Base-by-base conservation (phyloP, 2,329 filamentous ascomycete species). In the Fusarium sp. region DNA sequence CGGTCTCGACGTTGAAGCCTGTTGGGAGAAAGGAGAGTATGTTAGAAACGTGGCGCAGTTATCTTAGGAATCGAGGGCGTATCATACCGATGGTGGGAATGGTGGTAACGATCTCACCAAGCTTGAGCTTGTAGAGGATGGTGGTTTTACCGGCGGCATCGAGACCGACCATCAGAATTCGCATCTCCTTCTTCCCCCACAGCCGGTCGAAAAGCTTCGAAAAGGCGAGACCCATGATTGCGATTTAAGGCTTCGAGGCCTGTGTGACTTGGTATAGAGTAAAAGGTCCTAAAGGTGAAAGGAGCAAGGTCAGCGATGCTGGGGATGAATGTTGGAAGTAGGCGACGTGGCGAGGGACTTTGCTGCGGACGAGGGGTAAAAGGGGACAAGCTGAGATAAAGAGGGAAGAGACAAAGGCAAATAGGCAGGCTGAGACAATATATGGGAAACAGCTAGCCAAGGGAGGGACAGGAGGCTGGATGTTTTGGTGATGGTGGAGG, bases 101-200 rank as follows among this genome's bases (percentile, higher is more conserved):
- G 76, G 96, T 99, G 80, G 96, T 98, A 82, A 98, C 96, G 81
- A 97, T 96, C 88, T 98, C 92, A 85, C 96, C 95, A 80, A 99
- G 93, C 90, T 99, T 99, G 83, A 99, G 91, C 90, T 99, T 99
- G 88, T 99, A 99, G 76, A 99, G 91, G 81, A 99, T 99, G 77
- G 96, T 99, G 80, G 96, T 99, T 90, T 99, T 99, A 92, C 96
- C 96, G 83, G 96, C 96, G 79, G 96, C 96, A 84, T 99, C 96
- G 79, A 99, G 91, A 89, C 96, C 96, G 78, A 99, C 94, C 96
- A 99, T 99, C 84, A 99, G 85, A 87, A 99, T 98, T 88, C 96
- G 91, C 96, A 99, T 99, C 91, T 99, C 96, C 91, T 98, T 98
- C 92, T 97, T 97, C 80, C 95, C 94, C 92, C 94, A 97, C 84